A percentile compares a stretch with the other conserved stretches of the same genome.
phyloP scores from a whole-genome alignment of 306 rosid genomes.

The Acacia crassicarpa region DNA sequence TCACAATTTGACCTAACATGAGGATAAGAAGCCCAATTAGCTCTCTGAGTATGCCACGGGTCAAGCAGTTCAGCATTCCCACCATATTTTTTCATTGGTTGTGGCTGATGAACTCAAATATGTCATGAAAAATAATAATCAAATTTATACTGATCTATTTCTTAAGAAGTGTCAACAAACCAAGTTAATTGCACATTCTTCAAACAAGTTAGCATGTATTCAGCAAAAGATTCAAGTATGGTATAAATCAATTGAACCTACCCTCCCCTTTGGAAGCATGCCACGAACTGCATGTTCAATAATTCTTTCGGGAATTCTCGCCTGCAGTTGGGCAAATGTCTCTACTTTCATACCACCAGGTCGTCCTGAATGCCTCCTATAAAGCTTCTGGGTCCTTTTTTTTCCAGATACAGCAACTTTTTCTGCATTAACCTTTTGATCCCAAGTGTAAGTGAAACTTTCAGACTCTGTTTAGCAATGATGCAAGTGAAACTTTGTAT shows the following conservation, averaged over 20 bases:
- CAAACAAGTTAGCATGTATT: neutral
- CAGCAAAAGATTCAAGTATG: neutral
- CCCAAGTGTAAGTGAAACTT: slow-evolving; percentile 33
- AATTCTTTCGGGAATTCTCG: slow-evolving; percentile 94
- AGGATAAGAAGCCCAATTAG: neutral
- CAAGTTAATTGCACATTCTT: slow-evolving; percentile 15
- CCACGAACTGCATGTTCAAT: slow-evolving; percentile 98
- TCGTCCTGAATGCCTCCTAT: slow-evolving; percentile 96
- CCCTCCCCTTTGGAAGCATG: slow-evolving; percentile 99
- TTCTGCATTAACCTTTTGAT: slow-evolving; percentile 83
- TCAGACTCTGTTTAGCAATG: slow-evolving; percentile 15
- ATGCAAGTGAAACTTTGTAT: neutral
- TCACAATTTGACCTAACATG: neutral
- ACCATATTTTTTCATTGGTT: neutral
- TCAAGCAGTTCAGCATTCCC: neutral
- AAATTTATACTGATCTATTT: slow-evolving; percentile 7
- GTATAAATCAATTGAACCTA: slow-evolving; percentile 41
- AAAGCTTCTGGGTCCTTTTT: slow-evolving; percentile 92
- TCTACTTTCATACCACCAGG: slow-evolving; percentile 98
- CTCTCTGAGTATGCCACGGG: neutral
- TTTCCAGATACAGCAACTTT: slow-evolving; percentile 92
- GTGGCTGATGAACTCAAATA: slow-evolving; percentile 14
- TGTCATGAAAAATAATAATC: slow-evolving; percentile 20
- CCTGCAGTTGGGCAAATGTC: slow-evolving; percentile 91
- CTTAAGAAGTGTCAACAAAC: neutral